Evolutionary conservation across 352 stramenopile species (phyloP).

Genomic region (Halophytophthora batemanensis): DNA sequence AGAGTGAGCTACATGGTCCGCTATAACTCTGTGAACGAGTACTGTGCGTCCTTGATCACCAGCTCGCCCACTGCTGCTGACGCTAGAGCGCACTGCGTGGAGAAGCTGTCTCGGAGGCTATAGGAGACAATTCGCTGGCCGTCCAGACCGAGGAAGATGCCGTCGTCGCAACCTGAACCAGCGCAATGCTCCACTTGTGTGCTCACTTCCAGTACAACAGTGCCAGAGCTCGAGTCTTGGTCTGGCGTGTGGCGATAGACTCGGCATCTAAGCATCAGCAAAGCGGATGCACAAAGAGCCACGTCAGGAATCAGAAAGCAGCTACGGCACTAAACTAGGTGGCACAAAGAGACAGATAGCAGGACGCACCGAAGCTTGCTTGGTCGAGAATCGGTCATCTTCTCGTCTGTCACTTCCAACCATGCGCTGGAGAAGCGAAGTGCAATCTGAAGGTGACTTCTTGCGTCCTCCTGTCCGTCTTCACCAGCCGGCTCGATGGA

Average conservation of each 20-base stretch:
- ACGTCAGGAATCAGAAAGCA: constrained; percentile 2
- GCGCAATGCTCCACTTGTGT: constrained; percentile 37
- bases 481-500: neutral
- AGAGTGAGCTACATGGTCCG: neutral
- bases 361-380: constrained; percentile 36
- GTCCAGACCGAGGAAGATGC: constrained; percentile 46
- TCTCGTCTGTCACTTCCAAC: constrained; percentile 13
- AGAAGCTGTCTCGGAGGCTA: constrained; percentile 32
- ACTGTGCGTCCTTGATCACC: constrained; percentile 41
- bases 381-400: neutral
- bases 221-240: neutral
- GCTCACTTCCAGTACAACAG: constrained; percentile 32
- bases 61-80: constrained; percentile 20
- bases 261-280: constrained; percentile 28
- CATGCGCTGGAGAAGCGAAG: constrained; percentile 29
- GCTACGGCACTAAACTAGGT: neutral
- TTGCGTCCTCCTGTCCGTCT: neutral
- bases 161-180: constrained; percentile 27
- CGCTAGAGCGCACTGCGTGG: constrained; percentile 30
- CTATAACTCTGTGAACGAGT: constrained; percentile 35
- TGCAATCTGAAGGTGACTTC: constrained; percentile 27
- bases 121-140: constrained; percentile 33
- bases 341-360: neutral
- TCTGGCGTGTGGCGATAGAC: constrained; percentile 26
- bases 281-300: constrained; percentile 1